Percentiles rank a stretch among this genome's conserved stretches.
These are phyloP conservation scores for Gymnopilus dilepis DNA, from an alignment of 768 basidiomycete genomes.

Conservation along the genomic window DNA sequence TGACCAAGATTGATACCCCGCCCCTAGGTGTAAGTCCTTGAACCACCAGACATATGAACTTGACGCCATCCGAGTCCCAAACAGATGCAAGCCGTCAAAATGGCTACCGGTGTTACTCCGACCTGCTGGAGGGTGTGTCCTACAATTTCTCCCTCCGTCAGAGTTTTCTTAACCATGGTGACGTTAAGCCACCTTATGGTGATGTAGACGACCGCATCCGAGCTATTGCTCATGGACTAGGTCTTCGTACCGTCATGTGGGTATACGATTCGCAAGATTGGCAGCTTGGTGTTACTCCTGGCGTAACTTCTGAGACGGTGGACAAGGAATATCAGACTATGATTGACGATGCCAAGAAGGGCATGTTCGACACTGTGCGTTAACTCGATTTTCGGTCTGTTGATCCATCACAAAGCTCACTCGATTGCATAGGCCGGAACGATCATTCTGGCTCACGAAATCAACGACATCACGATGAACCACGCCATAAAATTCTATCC, in stretches of 20 bases:
- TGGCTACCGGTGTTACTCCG: slow-evolving; percentile 59
- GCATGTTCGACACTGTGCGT: slow-evolving; percentile 44
- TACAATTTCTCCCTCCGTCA: not conserved
- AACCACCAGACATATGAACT: not conserved
- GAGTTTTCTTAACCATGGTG: not conserved
- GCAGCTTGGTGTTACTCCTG: slow-evolving; percentile 55
- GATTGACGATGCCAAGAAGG: slow-evolving; percentile 49
- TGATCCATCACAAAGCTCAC: not conserved
- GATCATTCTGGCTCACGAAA: slow-evolving; percentile 62
- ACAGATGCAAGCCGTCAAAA: slow-evolving; percentile 58
- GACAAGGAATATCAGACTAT: slow-evolving; percentile 60
- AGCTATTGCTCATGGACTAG: slow-evolving; percentile 68
- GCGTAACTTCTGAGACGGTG: slow-evolving; percentile 48
- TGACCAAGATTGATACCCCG: not conserved
- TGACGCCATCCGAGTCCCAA: not conserved
- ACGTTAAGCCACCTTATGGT: slow-evolving; percentile 63
- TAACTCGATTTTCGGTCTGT: not conserved
- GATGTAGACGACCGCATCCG: slow-evolving; percentile 81
- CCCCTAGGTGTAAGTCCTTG: slow-evolving; percentile 26
- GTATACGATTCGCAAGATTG: slow-evolving; percentile 74
- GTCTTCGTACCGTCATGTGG: slow-evolving; percentile 78
- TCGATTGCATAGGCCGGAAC: slow-evolving; percentile 43
- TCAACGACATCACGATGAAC: slow-evolving; percentile 67
- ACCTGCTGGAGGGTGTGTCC: slow-evolving; percentile 62
- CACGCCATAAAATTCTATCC: slow-evolving; percentile 59